phyloP scores from a whole-genome alignment of 805 yeast species.

The Wickerhamiella musiphila region DNA sequence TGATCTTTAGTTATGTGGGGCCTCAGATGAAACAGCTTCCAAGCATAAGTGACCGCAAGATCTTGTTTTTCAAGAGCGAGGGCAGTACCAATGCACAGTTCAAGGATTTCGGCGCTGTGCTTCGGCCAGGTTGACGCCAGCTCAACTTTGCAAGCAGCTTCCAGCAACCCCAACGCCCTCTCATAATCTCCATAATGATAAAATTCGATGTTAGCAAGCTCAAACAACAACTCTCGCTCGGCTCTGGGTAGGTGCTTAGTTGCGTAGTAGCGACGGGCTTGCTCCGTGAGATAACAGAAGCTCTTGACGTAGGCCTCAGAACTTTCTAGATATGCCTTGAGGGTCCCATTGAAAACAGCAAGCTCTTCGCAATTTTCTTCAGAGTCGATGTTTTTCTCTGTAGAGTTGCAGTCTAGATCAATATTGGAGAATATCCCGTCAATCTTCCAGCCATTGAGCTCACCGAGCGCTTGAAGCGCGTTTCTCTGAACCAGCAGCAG shows the following conservation, averaged over 20 bases:
- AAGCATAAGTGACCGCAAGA: conserved; percentile 17
- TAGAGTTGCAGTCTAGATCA: conserved; percentile 7
- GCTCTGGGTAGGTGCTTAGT: conserved; percentile 40
- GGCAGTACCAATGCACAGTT: conserved; percentile 52
- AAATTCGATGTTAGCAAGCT: conserved; percentile 49
- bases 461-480: conserved; percentile 20
- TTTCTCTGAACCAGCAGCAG: conserved; percentile 25
- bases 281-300: conserved; percentile 38
- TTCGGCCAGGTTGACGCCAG: conserved; percentile 50
- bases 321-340: conserved; percentile 18
- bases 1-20: conserved; percentile 10
- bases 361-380: no score
- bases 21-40: conserved; percentile 16
- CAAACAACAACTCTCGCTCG: conserved; percentile 58
- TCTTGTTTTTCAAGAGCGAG: conserved; percentile 14
- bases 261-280: conserved; percentile 36
- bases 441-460: conserved; percentile 16
- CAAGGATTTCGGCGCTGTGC: conserved; percentile 49
- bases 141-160: conserved; percentile 53
- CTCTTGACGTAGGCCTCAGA: conserved; percentile 24
- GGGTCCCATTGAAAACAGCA: conserved; percentile 10
- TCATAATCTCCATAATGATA: conserved; percentile 39
- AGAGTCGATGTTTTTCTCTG: neutral
- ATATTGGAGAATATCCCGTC: conserved; percentile 20
- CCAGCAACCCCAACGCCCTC: conserved; percentile 44